Evolutionary conservation across 495 filamentous ascomycete genomes (phyloP).

Genomic region (Penicillium maclennaniae): DNA sequence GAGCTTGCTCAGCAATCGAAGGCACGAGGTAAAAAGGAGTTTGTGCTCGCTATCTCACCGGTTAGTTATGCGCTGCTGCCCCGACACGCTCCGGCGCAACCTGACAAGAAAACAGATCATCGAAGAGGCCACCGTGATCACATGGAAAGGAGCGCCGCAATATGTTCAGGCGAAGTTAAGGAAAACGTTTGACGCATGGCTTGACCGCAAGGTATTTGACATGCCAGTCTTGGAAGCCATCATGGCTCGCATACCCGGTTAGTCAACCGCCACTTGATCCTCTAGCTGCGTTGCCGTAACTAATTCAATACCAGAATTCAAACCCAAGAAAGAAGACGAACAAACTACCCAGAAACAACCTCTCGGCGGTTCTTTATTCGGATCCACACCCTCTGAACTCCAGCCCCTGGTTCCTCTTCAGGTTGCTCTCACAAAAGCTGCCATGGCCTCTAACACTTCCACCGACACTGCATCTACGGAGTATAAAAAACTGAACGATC

Average conservation of each 20-base stretch:
- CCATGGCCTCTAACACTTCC: constrained; percentile 55
- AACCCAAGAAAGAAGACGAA: constrained; percentile 54
- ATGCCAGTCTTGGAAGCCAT: constrained; percentile 68
- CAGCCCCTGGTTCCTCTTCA: constrained; percentile 68
- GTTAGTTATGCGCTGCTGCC: constrained; percentile 31
- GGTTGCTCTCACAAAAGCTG: constrained; percentile 66
- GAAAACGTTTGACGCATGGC: constrained; percentile 92
- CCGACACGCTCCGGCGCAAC: background rate
- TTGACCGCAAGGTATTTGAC: constrained; percentile 82
- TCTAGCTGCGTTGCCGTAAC: background rate
- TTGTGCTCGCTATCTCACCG: constrained; percentile 83
- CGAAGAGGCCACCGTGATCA: constrained; percentile 74
- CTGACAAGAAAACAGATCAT: constrained; percentile 56
- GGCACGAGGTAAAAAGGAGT: constrained; percentile 84
- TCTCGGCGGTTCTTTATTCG: constrained; percentile 70
- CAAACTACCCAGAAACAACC: constrained; percentile 59
- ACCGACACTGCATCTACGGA: constrained; percentile 68
- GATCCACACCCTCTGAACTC: constrained; percentile 70
- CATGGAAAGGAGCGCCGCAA: constrained; percentile 79
- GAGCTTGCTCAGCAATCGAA: constrained; percentile 96
- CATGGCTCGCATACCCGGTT: constrained; percentile 76
- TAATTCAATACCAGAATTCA: constrained; percentile 58
- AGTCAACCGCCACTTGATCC: background rate
- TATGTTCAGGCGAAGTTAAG: constrained; percentile 85
- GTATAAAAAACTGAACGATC: constrained; percentile 75